A percentile compares a stretch with the other conserved stretches of the same genome.
Conservation (phyloP, 192 early-diverging fungal species). For the Linderina pennispora region DNA sequence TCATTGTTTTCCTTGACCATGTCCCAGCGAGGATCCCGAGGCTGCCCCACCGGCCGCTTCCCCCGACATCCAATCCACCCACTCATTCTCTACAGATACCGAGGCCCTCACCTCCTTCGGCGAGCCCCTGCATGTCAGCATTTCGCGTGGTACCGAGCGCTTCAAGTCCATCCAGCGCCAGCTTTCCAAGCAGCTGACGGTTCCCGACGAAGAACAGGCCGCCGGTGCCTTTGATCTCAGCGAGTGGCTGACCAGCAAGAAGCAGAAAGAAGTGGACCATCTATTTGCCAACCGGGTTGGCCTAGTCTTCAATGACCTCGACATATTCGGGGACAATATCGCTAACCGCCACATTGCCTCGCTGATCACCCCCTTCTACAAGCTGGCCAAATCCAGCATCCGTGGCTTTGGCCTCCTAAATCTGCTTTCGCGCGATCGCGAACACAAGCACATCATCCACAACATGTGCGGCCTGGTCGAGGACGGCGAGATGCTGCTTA, state of each 20-base stretch:
- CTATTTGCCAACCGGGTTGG: slow-evolving; percentile 41
- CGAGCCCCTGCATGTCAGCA: slow-evolving; percentile 40
- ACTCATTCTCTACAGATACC: neutral
- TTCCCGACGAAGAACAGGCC: neutral
- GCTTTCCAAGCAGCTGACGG: slow-evolving; percentile 5
- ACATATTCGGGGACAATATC: slow-evolving; percentile 30
- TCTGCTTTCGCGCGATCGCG: slow-evolving; percentile 2
- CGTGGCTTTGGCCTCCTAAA: slow-evolving; percentile 17
- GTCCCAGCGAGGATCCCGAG: no score
- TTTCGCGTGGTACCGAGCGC: slow-evolving; percentile 14
- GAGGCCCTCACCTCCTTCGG: slow-evolving; percentile 29
- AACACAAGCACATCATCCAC: slow-evolving; percentile 45
- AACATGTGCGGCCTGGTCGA: slow-evolving; percentile 59
- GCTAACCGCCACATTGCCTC: slow-evolving; percentile 34
- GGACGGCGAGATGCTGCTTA: slow-evolving; percentile 65
- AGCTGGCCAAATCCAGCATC: slow-evolving; percentile 13
- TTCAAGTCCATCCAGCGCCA: slow-evolving; percentile 33
- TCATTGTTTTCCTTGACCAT: no score
- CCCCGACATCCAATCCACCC: neutral
- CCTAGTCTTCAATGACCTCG: slow-evolving; percentile 28
- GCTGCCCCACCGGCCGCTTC: no score
- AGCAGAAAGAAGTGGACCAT: slow-evolving; percentile 13
- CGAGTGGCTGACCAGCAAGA: slow-evolving; percentile 12
- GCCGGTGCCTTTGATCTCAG: slow-evolving; percentile 11
- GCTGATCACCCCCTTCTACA: slow-evolving; percentile 33